phyloP scores from a whole-genome alignment of 139 green algal species.

The Dunaliella primolecta region DNA sequence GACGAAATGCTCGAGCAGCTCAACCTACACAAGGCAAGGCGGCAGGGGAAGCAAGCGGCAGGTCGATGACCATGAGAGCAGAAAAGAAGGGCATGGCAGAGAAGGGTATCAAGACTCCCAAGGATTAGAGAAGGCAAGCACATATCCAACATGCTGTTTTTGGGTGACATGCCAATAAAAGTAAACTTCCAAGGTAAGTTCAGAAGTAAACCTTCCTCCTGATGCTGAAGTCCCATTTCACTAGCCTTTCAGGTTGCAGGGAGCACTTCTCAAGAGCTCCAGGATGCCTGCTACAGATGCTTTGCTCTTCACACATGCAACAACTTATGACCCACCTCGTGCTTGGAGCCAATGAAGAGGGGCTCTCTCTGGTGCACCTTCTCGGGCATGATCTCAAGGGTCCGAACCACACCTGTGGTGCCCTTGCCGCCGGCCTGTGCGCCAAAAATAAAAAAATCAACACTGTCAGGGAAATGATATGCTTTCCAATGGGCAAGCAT shows the following conservation, averaged over 20 bases:
- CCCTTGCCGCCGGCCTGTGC: constrained; percentile 67
- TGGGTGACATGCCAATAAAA: too few relatives aligned
- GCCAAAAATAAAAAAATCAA: background rate
- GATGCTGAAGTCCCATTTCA: too few relatives aligned
- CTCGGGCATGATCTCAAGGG: constrained; percentile 74
- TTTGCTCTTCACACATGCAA: background rate
- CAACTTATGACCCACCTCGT: constrained; percentile 66
- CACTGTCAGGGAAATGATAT: background rate
- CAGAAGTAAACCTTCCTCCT: too few relatives aligned
- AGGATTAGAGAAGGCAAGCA: background rate
- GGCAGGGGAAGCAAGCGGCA: too few relatives aligned
- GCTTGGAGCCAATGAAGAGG: constrained; percentile 73
- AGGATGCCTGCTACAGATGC: background rate
- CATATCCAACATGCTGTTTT: background rate
- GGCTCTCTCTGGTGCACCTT: constrained; percentile 61
- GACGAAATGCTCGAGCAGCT: background rate
- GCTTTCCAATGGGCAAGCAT: background rate
- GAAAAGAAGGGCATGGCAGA: too few relatives aligned
- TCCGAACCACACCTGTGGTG: constrained; percentile 61
- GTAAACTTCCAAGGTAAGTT: too few relatives aligned
- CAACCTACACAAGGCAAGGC: background rate
- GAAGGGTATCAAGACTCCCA: background rate
- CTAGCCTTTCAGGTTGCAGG: background rate
- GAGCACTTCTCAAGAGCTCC: background rate
- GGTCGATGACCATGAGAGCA: too few relatives aligned